Evolutionary conservation across 2,329 filamentous ascomycete genomes (phyloP).

Genomic region (Pseudogymnoascus sp.): DNA sequence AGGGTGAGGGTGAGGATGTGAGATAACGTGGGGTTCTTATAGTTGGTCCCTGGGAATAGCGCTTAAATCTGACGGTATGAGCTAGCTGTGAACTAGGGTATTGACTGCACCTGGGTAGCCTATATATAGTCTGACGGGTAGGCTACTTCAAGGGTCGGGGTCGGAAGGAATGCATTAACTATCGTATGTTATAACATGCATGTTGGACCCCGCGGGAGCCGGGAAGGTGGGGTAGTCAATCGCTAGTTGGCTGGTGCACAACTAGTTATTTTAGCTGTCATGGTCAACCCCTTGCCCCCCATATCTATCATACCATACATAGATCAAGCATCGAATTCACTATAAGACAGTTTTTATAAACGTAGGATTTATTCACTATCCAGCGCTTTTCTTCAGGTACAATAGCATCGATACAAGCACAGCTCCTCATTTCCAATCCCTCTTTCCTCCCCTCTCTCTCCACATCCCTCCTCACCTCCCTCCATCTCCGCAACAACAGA

Average conservation of each 20-base stretch:
- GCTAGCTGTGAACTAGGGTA: neutral
- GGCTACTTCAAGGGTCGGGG: neutral
- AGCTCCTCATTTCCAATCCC: neutral
- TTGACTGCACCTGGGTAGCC: neutral
- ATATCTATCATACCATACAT: too few relatives aligned
- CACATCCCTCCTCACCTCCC: neutral
- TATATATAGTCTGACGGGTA: neutral
- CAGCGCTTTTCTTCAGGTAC: neutral
- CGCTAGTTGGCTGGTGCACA: neutral
- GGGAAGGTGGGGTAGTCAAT: neutral
- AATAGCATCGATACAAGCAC: conserved; percentile 6
- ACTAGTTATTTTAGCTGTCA: neutral
- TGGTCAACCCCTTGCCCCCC: too few relatives aligned
- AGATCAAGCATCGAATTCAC: neutral
- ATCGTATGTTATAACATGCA: neutral
- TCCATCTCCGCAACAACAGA: neutral
- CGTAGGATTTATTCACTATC: conserved; percentile 2
- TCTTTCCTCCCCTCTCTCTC: neutral
- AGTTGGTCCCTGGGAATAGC: neutral
- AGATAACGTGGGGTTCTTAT: neutral
- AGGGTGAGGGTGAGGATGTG: neutral
- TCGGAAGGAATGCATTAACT: too few relatives aligned
- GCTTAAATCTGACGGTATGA: neutral
- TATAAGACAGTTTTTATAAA: neutral
- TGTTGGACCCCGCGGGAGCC: neutral